Evolutionary conservation across 768 basidiomycete genomes (phyloP).

Genomic region (Termitomyces sp.): DNA sequence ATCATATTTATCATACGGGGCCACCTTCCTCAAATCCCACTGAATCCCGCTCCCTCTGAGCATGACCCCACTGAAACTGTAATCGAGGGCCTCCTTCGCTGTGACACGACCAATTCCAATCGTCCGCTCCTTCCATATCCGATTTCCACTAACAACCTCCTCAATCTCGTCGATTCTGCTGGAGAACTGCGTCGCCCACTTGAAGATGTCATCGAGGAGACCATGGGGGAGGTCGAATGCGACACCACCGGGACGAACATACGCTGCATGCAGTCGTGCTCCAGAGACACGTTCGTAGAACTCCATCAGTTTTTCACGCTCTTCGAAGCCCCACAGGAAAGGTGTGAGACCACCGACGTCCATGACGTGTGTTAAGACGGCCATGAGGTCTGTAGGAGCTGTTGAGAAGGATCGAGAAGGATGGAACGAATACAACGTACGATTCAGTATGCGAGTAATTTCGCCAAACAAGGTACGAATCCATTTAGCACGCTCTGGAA

Average conservation of each 20-base stretch:
- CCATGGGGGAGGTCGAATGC: slow-evolving; percentile 98
- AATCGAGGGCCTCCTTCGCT: slow-evolving; percentile 88
- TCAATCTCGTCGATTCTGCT: slow-evolving; percentile 95
- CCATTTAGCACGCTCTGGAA: slow-evolving; percentile 97
- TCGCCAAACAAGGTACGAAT: slow-evolving; percentile 96
- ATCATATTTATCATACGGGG: slow-evolving; percentile 95
- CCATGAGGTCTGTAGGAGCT: slow-evolving; percentile 77
- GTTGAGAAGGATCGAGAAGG: background rate
- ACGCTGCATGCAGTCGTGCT: slow-evolving; percentile 96
- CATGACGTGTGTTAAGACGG: slow-evolving; percentile 92
- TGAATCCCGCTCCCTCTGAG: slow-evolving; percentile 88
- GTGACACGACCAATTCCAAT: slow-evolving; percentile 88
- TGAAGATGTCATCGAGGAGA: slow-evolving; percentile 97
- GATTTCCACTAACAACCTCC: slow-evolving; percentile 95
- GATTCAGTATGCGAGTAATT: slow-evolving; percentile 93
- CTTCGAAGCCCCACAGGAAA: slow-evolving; percentile 99
- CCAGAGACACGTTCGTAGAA: slow-evolving; percentile 99
- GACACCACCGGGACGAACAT: slow-evolving; percentile 95
- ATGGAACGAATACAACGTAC: slow-evolving; percentile 35
- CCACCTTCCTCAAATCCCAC: slow-evolving; percentile 92
- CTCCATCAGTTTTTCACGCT: slow-evolving; percentile 99
- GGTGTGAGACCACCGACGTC: slow-evolving; percentile 98
- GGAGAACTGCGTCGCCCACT: slow-evolving; percentile 94
- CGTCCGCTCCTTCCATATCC: slow-evolving; percentile 97
- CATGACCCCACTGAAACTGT: slow-evolving; percentile 97